These are phyloP conservation scores for Globisporangium alternatum DNA, from an alignment of 352 stramenopile genomes.

Conservation along the genomic window DNA sequence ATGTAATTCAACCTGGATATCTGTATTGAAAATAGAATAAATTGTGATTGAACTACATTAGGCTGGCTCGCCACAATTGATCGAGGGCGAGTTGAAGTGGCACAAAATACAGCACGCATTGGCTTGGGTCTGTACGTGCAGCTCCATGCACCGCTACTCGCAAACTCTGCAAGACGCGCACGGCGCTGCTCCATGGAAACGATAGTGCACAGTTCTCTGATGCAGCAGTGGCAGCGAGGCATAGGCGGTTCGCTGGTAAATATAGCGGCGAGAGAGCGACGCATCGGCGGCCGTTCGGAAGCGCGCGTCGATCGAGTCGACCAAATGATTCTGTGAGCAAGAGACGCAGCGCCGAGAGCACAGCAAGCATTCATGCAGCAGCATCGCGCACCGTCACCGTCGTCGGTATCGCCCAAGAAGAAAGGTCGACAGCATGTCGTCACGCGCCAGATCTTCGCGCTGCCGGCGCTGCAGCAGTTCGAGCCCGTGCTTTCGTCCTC, in stretches of 20 bases:
- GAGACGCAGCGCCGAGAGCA: background rate
- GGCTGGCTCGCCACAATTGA: background rate
- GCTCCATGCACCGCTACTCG: too few relatives aligned
- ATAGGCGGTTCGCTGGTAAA: too few relatives aligned
- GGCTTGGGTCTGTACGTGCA: too few relatives aligned
- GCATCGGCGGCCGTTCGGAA: too few relatives aligned
- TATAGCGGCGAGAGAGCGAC: too few relatives aligned
- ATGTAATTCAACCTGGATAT: background rate
- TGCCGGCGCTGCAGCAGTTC: slow-evolving; percentile 64
- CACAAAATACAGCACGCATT: background rate
- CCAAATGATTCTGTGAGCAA: too few relatives aligned
- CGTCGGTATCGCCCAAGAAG: slow-evolving; percentile 33
- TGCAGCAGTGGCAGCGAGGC: too few relatives aligned
- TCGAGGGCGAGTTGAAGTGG: background rate
- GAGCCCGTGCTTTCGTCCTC: slow-evolving; percentile 50
- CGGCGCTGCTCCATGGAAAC: too few relatives aligned
- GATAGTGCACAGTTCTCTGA: too few relatives aligned
- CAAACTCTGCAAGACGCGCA: too few relatives aligned
- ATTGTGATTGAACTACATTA: too few relatives aligned
- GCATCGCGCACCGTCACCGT: slow-evolving; percentile 9
- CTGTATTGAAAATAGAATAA: background rate
- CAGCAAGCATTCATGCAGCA: slow-evolving; percentile 1
- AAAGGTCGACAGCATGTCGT: slow-evolving; percentile 30
- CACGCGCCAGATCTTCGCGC: slow-evolving; percentile 39
- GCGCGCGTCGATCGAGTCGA: too few relatives aligned